phyloP scores from a whole-genome alignment of 140 eudicot species.

The Oenanthe javanica region DNA sequence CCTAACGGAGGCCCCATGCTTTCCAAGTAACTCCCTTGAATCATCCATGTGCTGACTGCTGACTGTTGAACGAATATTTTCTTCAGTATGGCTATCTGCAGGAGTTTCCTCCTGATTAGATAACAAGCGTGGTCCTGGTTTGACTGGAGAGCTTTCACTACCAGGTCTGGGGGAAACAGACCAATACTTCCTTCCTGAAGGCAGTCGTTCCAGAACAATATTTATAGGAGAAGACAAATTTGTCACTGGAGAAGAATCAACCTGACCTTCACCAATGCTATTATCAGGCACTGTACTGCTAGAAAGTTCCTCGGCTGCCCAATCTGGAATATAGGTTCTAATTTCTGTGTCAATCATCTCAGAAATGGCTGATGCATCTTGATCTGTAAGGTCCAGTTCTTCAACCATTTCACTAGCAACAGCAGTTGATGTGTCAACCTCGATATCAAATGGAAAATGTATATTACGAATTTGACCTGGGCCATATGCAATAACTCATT shows the following conservation, averaged over 20 bases:
- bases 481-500: conserved; percentile 13
- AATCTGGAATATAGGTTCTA: conserved; percentile 71
- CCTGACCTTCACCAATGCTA: conserved; percentile 27
- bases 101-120: conserved; percentile 14
- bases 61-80: conserved; percentile 12
- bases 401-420: conserved; percentile 99
- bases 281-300: conserved; percentile 28
- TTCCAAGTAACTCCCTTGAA: neutral
- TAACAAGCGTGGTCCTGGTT: conserved; percentile 31
- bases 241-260: conserved; percentile 33
- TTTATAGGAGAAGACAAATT: conserved; percentile 23
- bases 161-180: conserved; percentile 63
- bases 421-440: conserved; percentile 76
- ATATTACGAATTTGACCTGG: conserved; percentile 80
- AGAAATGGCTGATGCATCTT: conserved; percentile 72
- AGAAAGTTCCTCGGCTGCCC: conserved; percentile 53
- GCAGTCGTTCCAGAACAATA: conserved; percentile 58
- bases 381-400: conserved; percentile 81
- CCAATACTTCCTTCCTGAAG: conserved; percentile 86
- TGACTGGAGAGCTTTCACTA: conserved; percentile 41
- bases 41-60: conserved; percentile 13
- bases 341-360: conserved; percentile 89
- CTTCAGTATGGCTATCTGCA: conserved; percentile 34
- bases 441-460: conserved; percentile 91
- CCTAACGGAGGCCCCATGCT: neutral